These are phyloP conservation scores for Pythium utonaiense DNA, from an alignment of 352 stramenopile species.

Conservation along the genomic window DNA sequence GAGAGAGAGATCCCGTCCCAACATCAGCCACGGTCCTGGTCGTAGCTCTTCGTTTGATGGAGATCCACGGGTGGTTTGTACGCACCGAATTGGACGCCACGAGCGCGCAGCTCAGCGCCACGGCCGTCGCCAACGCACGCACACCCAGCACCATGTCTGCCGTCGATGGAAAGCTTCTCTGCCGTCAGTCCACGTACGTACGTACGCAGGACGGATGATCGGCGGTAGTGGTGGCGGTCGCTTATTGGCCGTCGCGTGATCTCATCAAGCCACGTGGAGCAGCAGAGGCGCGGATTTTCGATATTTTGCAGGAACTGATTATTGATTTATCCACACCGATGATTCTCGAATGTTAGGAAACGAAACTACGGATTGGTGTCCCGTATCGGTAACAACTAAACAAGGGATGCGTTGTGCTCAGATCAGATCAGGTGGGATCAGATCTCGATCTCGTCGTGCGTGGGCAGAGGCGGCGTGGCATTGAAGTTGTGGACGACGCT, in stretches of 20 bases:
- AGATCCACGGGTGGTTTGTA: constrained; percentile 1
- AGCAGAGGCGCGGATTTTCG: constrained; percentile 10
- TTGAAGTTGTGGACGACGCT: constrained; percentile 36
- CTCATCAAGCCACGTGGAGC: constrained; percentile 14
- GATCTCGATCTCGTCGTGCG: not conserved
- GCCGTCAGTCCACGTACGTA: not conserved
- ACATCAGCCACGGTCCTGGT: no score
- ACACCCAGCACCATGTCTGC: constrained; percentile 17
- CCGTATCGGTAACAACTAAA: not conserved
- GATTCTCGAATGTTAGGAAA: constrained; percentile 10
- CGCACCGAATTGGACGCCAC: constrained; percentile 12
- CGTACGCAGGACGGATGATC: no score
- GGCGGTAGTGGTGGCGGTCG: not conserved
- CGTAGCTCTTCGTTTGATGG: not conserved
- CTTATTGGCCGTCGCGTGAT: not conserved
- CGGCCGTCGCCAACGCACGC: constrained; percentile 21
- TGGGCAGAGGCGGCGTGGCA: constrained; percentile 19
- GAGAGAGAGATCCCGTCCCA: no score
- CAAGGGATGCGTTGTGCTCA: no score
- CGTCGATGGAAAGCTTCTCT: not conserved
- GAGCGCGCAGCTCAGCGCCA: constrained; percentile 26
- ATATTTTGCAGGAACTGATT: constrained; percentile 13
- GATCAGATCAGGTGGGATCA: not conserved
- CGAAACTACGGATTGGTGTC: not conserved
- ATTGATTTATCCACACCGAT: not conserved